Base-by-base conservation (phyloP, 352 stramenopile genomes). In the Elongisporangium senticosum region DNA sequence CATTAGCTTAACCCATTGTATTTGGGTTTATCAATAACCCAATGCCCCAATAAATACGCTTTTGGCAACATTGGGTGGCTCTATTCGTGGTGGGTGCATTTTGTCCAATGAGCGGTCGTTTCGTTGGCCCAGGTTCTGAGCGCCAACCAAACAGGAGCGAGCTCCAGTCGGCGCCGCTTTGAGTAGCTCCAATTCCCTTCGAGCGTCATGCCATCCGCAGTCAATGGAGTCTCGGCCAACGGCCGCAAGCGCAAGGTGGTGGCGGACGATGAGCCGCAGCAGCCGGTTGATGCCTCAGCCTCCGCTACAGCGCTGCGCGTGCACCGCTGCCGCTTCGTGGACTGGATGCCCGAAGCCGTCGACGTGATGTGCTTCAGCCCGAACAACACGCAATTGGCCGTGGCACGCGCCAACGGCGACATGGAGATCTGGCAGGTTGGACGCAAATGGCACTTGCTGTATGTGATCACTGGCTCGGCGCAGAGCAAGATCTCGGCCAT, bases 281-380 rank as follows among this genome's bases (percentile, higher is more conserved):
- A 7, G 49, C 33, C 23, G 47, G 33, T 37, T 20, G 19, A 56
- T 14, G 51, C 50, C 39, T 26, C 61, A 23, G 55, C 67, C 0
- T 56, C 49, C 7, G 33, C n/a, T 11, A 26, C 54, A 22, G 56
- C 67, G 62, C 71, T 90, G 64, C 73, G 79, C 53, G 82, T 92
- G 54, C 84, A 94, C 62, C 84, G 84, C 48, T 94, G 84, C 62
- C 84, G 84, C 58, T 94, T 94, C 58, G 74, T 94, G 55, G 82
- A 94, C 60, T 92, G 82, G 75, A 88, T 92, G 79, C 84, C 84
- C 22, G 62, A 85, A 21, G 83, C 82, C 49, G 74, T 92, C 13
- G 73, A 90, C 58, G 71, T 70, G 24, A 65, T 90, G 56, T 63
- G 67, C 49, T 94, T 90, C 56, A 87, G 82, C 56, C 62, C 69